Evolutionary conservation across 768 basidiomycete genomes (phyloP).

Genomic region (Trametes cinnabarina): DNA sequence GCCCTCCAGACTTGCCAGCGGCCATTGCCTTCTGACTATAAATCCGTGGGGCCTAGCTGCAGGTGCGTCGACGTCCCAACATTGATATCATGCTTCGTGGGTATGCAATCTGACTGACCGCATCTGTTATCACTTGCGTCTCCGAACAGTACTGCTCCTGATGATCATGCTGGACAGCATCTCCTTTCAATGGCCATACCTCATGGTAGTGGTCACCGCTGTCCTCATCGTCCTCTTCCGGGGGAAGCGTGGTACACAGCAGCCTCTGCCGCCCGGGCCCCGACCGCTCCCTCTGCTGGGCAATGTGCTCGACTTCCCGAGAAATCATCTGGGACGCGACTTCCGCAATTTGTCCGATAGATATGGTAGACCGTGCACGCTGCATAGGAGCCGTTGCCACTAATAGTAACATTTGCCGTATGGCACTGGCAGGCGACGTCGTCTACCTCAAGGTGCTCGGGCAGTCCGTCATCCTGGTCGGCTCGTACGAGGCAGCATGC

Average conservation of each 20-base stretch:
- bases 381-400: not conserved
- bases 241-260: not conserved
- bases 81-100: too few species aligned
- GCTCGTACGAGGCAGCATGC: constrained; percentile 52
- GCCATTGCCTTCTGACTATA: too few species aligned
- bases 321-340: constrained; percentile 5
- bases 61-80: too few species aligned
- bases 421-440: constrained; percentile 49
- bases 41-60: too few species aligned
- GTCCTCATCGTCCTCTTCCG: not conserved
- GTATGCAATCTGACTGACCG: too few species aligned
- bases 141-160: too few species aligned
- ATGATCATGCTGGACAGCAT: not conserved
- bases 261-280: constrained; percentile 24
- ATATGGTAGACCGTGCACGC: constrained; percentile 15
- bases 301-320: constrained; percentile 23
- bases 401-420: not conserved
- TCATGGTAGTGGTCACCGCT: not conserved
- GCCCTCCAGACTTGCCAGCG: too few species aligned
- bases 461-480: constrained; percentile 66
- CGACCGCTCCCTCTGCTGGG: constrained; percentile 24
- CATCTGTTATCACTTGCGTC: too few species aligned
- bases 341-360: constrained; percentile 12
- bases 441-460: constrained; percentile 66
- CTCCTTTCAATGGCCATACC: not conserved